Percentiles rank a stretch among this genome's conserved stretches.
These are phyloP conservation scores for Annona squamosa DNA, from an alignment of 164 flowering plant genomes.

Conservation along the genomic window DNA sequence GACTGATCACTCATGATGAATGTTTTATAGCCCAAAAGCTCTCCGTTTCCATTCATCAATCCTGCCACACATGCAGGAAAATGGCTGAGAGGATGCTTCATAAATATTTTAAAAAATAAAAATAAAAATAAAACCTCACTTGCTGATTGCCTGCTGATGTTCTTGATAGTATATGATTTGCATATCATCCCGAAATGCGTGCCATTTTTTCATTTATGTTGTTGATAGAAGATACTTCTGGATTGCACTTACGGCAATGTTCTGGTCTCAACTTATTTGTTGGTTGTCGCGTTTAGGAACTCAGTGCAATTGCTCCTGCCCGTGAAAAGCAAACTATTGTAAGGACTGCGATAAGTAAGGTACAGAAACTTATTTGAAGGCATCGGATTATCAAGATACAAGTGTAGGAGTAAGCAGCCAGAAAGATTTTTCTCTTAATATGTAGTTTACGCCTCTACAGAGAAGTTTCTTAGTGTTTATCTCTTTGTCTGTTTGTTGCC, in stretches of 20 bases:
- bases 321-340: conserved; percentile 90
- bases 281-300: conserved; percentile 55
- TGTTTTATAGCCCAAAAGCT: not conserved
- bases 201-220: no score
- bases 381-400: conserved; percentile 10
- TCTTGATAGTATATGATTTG: no score
- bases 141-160: no score
- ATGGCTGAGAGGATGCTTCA: not conserved
- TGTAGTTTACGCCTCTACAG: not conserved
- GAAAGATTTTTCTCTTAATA: not conserved
- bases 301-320: conserved; percentile 90
- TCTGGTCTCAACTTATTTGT: not conserved
- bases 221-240: not conserved
- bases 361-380: conserved; percentile 25
- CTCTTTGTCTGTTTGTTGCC: conserved; percentile 1
- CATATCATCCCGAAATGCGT: no score
- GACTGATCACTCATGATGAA: not conserved
- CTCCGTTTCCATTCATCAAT: not conserved
- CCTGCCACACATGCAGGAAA: not conserved
- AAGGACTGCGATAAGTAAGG: conserved; percentile 90
- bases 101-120: no score
- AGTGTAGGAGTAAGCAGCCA: conserved; percentile 11
- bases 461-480: not conserved
- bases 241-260: not conserved
- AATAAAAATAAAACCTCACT: no score